These are phyloP conservation scores for Ophiostoma angusticollis DNA, from an alignment of 2,329 filamentous ascomycete genomes.

Conservation along the genomic window DNA sequence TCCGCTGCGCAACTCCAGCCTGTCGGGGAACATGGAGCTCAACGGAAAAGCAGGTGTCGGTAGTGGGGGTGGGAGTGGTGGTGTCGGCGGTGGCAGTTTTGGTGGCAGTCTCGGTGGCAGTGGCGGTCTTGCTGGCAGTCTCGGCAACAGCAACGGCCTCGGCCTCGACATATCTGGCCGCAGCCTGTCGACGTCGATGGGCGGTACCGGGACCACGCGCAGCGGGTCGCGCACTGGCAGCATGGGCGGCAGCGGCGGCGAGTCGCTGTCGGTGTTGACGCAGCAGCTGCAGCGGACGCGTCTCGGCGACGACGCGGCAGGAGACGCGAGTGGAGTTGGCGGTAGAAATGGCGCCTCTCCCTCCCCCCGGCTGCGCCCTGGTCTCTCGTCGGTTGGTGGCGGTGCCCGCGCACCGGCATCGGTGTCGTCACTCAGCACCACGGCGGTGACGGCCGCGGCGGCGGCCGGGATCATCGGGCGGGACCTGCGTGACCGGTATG, in stretches of 20 bases:
- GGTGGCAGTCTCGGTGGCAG: conserved; percentile 22
- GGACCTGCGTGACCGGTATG: conserved; percentile 25
- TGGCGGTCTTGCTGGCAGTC: too few species aligned
- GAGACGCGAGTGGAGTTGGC: too few species aligned
- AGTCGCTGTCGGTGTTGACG: conserved; percentile 45
- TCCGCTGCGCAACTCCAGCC: conserved; percentile 49
- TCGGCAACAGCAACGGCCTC: conserved; percentile 22
- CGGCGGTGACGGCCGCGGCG: conserved; percentile 19
- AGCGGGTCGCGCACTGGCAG: background rate
- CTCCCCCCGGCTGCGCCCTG: too few species aligned
- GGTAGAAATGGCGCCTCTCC: too few species aligned
- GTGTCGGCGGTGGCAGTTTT: too few species aligned
- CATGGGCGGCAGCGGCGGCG: conserved; percentile 27
- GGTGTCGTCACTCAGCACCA: conserved; percentile 18
- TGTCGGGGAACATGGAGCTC: conserved; percentile 34
- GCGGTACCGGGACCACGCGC: background rate
- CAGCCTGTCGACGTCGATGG: background rate
- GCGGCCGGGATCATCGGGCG: conserved; percentile 22
- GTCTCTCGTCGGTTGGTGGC: conserved; percentile 11
- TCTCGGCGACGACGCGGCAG: conserved; percentile 34
- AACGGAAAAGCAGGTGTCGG: conserved; percentile 11
- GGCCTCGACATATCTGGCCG: conserved; percentile 20
- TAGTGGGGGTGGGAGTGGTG: too few species aligned
- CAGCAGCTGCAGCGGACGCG: conserved; percentile 51
- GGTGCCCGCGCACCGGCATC: conserved; percentile 28